These are phyloP conservation scores for Penicillium sp. DNA, from an alignment of 2,329 filamentous ascomycete genomes.

Conservation along the genomic window DNA sequence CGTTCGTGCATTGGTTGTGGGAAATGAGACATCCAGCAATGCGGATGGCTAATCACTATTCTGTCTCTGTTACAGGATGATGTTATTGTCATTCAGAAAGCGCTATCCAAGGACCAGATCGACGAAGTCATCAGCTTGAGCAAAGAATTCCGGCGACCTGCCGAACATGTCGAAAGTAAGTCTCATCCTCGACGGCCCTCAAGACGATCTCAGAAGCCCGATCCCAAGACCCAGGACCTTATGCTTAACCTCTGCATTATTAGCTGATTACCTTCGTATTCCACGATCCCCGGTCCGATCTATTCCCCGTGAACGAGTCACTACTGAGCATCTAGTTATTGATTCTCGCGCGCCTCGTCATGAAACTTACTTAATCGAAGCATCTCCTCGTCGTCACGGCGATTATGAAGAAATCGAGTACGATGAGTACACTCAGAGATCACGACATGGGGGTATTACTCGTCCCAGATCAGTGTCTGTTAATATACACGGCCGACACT, in stretches of 20 bases:
- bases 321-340: slow-evolving; percentile 28
- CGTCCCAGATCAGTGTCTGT: slow-evolving; percentile 43
- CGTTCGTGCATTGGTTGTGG: slow-evolving; percentile 5
- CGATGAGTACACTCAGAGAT: slow-evolving; percentile 36
- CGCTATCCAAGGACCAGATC: slow-evolving; percentile 86
- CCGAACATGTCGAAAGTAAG: slow-evolving; percentile 35
- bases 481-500: slow-evolving; percentile 37
- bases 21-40: background rate
- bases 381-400: slow-evolving; percentile 34
- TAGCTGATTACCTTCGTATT: slow-evolving; percentile 31
- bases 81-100: slow-evolving; percentile 78
- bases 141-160: slow-evolving; percentile 57
- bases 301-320: slow-evolving; percentile 32
- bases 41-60: background rate
- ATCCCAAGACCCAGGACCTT: background rate
- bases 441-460: slow-evolving; percentile 33
- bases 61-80: slow-evolving; percentile 61
- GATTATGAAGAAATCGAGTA: slow-evolving; percentile 25
- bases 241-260: slow-evolving; percentile 6
- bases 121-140: slow-evolving; percentile 85
- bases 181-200: slow-evolving; percentile 16
- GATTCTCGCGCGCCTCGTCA: slow-evolving; percentile 34
- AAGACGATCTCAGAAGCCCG: background rate
- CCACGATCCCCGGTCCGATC: slow-evolving; percentile 32
- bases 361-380: slow-evolving; percentile 40